These are phyloP conservation scores for Corylus heterophylla DNA, from an alignment of 306 rosid species.

Conservation along the genomic window DNA sequence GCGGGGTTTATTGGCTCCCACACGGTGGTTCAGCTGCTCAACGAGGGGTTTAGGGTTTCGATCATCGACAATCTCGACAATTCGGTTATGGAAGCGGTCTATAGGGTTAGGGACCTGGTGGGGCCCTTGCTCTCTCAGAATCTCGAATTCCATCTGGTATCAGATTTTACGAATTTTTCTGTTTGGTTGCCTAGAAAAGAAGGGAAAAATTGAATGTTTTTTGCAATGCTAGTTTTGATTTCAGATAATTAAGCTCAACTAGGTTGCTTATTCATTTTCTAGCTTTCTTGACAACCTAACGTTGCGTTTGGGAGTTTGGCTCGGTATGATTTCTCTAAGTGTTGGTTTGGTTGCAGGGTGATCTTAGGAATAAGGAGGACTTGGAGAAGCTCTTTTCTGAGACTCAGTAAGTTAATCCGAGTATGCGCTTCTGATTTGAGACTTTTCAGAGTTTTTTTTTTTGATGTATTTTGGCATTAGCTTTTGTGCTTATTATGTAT, in stretches of 20 bases:
- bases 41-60: constrained; percentile 56
- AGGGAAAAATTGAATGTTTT: not conserved
- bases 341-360: constrained; percentile 51
- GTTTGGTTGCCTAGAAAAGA: not conserved
- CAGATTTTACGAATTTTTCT: not conserved
- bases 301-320: not conserved
- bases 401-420: constrained; percentile 38
- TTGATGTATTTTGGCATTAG: not conserved
- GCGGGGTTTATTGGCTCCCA: constrained; percentile 91
- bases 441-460: not conserved
- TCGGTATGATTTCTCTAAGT: not conserved
- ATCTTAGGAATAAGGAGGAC: constrained; percentile 71
- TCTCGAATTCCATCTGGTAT: constrained; percentile 66
- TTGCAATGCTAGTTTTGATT: constrained; percentile 1
- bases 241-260: not conserved
- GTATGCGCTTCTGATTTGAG: not conserved
- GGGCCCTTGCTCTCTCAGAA: constrained; percentile 73
- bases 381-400: constrained; percentile 74
- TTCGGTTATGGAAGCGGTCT: constrained; percentile 65
- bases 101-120: constrained; percentile 66
- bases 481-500: not conserved
- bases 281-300: not conserved
- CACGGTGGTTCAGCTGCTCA: constrained; percentile 86
- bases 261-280: not conserved
- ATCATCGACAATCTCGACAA: constrained; percentile 79